A percentile compares a stretch with the other conserved stretches of the same genome.
Evolutionary conservation across 2,329 filamentous ascomycete species (phyloP).

Genomic region (Ascochyta rabiei): DNA sequence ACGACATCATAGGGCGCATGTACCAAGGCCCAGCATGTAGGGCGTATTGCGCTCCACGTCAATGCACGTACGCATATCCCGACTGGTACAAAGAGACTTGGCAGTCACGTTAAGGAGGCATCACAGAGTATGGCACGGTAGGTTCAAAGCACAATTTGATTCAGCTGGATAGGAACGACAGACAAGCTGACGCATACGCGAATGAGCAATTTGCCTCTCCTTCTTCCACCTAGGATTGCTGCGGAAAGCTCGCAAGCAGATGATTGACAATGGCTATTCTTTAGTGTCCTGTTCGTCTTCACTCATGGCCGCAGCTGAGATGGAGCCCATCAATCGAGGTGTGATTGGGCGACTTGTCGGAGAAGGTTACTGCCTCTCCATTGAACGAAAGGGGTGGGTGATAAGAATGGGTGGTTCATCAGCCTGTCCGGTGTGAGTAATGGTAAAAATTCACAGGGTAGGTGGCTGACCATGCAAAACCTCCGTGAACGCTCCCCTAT

Average conservation of each 20-base stretch:
- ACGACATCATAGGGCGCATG: constrained; percentile 11
- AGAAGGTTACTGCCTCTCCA: constrained; percentile 40
- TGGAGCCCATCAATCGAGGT: constrained; percentile 25
- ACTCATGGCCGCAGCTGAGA: constrained; percentile 21
- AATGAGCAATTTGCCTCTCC: constrained; percentile 33
- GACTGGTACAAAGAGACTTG: background rate
- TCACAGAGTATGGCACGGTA: background rate
- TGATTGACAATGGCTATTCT: constrained; percentile 35
- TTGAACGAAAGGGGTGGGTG: constrained; percentile 45
- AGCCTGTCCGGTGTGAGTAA: constrained; percentile 24
- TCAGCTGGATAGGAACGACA: constrained; percentile 38
- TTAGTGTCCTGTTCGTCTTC: constrained; percentile 17
- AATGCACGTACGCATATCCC: background rate
- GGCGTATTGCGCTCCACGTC: background rate
- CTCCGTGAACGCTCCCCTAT: constrained; percentile 42
- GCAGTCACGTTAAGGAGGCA: background rate
- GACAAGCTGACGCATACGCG: constrained; percentile 35
- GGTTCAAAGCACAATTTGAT: constrained; percentile 23
- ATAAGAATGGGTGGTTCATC: constrained; percentile 47
- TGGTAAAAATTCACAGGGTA: background rate
- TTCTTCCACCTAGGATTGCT: constrained; percentile 29
- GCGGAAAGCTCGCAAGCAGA: constrained; percentile 36
- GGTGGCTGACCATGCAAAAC: constrained; percentile 42
- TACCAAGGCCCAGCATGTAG: constrained; percentile 3
- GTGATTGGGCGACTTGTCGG: constrained; percentile 22